A percentile compares a stretch with the other conserved stretches of the same genome.
phyloP scores from a whole-genome alignment of 164 flowering plant genomes.

The Tinospora cordifolia region DNA sequence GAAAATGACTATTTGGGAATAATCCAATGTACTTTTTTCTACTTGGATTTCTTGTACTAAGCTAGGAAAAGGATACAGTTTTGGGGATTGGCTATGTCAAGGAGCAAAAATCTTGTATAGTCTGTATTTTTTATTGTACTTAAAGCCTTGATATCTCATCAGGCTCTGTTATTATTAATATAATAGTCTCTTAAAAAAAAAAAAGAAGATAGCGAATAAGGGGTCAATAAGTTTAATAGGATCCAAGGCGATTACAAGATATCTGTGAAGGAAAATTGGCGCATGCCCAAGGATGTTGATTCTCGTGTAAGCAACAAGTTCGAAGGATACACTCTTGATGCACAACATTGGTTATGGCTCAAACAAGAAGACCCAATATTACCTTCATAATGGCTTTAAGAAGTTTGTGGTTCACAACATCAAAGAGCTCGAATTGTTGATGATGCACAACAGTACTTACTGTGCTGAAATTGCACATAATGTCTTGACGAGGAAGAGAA shows the following conservation, averaged over 20 bases:
- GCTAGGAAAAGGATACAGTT: no score
- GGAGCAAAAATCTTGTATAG: no score
- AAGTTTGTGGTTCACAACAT: slow-evolving; percentile 24
- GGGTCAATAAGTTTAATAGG: slow-evolving; percentile 34
- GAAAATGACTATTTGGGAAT: no score
- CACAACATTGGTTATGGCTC: slow-evolving; percentile 25
- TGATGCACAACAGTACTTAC: slow-evolving; percentile 26
- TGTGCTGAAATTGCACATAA: slow-evolving; percentile 28
- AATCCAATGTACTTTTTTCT: no score
- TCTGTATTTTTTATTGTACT: no score
- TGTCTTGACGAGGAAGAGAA: slow-evolving; percentile 24
- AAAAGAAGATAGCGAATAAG: slow-evolving; percentile 36
- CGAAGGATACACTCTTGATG: slow-evolving; percentile 22
- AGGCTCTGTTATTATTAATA: no score
- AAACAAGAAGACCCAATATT: slow-evolving; percentile 24
- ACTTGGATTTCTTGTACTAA: no score
- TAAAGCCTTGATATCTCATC: no score
- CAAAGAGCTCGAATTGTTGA: slow-evolving; percentile 18
- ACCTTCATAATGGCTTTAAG: slow-evolving; percentile 23
- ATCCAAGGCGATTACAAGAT: slow-evolving; percentile 29
- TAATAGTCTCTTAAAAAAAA: no score
- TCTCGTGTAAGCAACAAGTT: slow-evolving; percentile 25
- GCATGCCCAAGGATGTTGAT: slow-evolving; percentile 26
- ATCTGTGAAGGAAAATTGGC: slow-evolving; percentile 27
- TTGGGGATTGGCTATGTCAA: no score